Conservation (phyloP, 108 stramenopile genomes). For the Nitzschia sp. region DNA sequence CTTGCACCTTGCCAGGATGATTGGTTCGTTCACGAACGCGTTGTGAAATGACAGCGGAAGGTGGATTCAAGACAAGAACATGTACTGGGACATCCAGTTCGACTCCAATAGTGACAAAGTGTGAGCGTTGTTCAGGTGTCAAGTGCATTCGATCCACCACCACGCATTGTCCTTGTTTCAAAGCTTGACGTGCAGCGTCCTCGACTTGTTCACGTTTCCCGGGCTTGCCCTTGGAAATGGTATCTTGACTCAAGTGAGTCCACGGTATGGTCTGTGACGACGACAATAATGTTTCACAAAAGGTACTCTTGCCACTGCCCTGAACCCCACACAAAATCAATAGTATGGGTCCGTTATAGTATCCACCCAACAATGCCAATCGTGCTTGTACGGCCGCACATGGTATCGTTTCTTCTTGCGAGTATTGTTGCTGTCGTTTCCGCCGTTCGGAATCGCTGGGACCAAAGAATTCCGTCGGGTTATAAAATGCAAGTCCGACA, state of each 20-base stretch:
- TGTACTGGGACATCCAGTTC: conserved; percentile 52
- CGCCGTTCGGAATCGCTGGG: conserved; percentile 53
- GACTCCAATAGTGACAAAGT: conserved; percentile 1
- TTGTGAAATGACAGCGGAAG: conserved; percentile 45
- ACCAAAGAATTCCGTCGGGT: conserved; percentile 70
- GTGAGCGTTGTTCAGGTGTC: conserved; percentile 52
- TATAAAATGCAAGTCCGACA: conserved; percentile 62
- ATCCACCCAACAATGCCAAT: conserved; percentile 61
- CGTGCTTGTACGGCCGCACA: conserved; percentile 47
- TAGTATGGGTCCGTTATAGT: conserved; percentile 57
- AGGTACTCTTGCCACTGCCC: conserved; percentile 77
- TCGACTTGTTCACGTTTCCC: conserved; percentile 77
- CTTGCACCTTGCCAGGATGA: conserved; percentile 80
- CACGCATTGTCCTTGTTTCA: conserved; percentile 52
- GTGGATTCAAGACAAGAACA: conserved; percentile 54
- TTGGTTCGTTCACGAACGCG: conserved; percentile 66
- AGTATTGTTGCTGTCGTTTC: conserved; percentile 1
- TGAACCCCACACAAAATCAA: conserved; percentile 73
- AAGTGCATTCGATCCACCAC: conserved; percentile 87
- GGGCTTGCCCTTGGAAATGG: conserved; percentile 75
- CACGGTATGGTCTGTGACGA: conserved; percentile 26
- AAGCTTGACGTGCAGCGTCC: conserved; percentile 35
- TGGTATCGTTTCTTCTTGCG: neutral
- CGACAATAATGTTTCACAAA: conserved; percentile 28
- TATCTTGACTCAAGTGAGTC: conserved; percentile 80